phyloP scores from a whole-genome alignment of 2,329 filamentous ascomycete species.

The Talaromyces sp. region DNA sequence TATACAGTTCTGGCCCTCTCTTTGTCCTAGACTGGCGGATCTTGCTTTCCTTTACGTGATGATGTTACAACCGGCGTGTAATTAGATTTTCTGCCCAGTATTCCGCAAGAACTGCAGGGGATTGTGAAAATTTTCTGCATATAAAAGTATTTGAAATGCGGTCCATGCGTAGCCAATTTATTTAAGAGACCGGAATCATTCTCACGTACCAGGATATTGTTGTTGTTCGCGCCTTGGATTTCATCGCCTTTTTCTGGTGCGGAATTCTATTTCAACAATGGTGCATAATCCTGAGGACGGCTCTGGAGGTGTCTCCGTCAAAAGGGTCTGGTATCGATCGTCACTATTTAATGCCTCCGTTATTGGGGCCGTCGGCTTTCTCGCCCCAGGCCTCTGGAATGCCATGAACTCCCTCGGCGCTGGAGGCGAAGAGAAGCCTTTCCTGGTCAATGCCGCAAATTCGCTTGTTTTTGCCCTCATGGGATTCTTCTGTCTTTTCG shows the following conservation, averaged over 20 bases:
- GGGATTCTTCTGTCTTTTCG: constrained; percentile 44
- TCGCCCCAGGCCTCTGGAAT: constrained; percentile 49
- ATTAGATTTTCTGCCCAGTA: neutral
- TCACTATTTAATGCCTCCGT: constrained; percentile 51
- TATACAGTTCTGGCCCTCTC: neutral
- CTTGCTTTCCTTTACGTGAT: neutral
- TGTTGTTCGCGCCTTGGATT: neutral
- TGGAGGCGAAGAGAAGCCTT: constrained; percentile 51
- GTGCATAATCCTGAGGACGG: neutral
- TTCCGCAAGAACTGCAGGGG: neutral
- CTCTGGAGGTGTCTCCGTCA: neutral
- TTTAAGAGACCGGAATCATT: neutral
- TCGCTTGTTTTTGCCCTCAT: constrained; percentile 49
- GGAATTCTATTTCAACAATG: neutral
- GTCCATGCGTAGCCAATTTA: neutral
- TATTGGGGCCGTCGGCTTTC: constrained; percentile 49
- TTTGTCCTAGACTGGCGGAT: neutral
- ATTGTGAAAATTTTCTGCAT: neutral
- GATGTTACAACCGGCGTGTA: neutral
- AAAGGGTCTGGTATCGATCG: constrained; percentile 43
- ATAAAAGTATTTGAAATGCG: neutral
- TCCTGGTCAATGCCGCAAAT: constrained; percentile 53
- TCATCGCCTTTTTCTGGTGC: neutral
- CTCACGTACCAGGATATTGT: neutral
- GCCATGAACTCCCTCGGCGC: constrained; percentile 54